A percentile compares a stretch with the other conserved stretches of the same genome.
phyloP scores from a whole-genome alignment of 495 filamentous ascomycete species.

The Tuber borchii region DNA sequence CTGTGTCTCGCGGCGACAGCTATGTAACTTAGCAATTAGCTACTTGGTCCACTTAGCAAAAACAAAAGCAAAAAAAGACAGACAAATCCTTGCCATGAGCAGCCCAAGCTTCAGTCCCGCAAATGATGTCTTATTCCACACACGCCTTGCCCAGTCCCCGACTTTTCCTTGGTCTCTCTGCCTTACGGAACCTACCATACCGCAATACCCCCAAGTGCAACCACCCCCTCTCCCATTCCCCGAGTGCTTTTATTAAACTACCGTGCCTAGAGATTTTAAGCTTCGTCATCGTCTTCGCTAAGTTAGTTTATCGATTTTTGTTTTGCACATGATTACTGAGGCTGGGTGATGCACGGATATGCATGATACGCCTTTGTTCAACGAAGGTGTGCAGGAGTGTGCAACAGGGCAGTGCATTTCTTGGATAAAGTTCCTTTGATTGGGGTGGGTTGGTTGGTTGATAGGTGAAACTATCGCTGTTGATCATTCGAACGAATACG shows the following conservation, averaged over 20 bases:
- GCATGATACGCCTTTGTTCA: neutral
- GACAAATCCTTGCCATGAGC: neutral
- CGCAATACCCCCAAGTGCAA: neutral
- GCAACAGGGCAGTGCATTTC: neutral
- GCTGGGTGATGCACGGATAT: neutral
- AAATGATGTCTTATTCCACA: neutral
- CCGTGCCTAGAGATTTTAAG: neutral
- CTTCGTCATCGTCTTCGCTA: neutral
- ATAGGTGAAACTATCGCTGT: neutral
- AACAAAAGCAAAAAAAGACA: neutral
- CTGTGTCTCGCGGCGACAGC: neutral
- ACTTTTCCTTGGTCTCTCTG: neutral
- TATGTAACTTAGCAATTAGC: neutral
- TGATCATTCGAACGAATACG: neutral
- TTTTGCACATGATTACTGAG: neutral
- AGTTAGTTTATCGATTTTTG: neutral
- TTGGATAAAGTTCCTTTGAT: neutral
- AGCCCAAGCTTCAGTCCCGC: neutral
- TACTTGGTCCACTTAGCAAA: neutral
- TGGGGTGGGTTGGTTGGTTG: neutral
- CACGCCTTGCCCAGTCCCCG: neutral
- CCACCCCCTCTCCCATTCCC: neutral
- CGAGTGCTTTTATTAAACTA: neutral
- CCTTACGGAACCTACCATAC: neutral
- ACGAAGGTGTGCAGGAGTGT: neutral